A percentile compares a stretch with the other conserved stretches of the same genome.
phyloP scores from a whole-genome alignment of 2,329 filamentous ascomycete genomes.

The Lachnellula occidentalis region DNA sequence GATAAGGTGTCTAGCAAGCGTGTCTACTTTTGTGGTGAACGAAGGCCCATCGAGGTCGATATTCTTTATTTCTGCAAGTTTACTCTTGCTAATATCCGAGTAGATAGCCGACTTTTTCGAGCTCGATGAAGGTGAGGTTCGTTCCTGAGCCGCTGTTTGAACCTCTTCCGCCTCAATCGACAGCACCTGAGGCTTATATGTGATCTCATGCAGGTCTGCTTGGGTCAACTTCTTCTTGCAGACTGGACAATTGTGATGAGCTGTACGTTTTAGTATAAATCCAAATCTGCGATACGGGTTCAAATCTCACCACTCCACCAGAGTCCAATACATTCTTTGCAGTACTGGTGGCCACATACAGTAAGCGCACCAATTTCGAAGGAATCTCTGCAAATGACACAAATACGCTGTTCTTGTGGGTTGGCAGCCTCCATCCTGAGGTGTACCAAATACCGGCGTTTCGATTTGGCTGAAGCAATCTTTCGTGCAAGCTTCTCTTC shows the following conservation, averaged over 20 bases:
- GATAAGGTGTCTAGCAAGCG: constrained; percentile 70
- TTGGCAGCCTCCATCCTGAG: constrained; percentile 37
- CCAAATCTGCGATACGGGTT: background rate
- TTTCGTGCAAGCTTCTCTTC: constrained; percentile 51
- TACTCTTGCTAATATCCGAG: constrained; percentile 63
- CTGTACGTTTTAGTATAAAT: constrained; percentile 18
- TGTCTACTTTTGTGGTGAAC: constrained; percentile 89
- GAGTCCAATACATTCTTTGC: constrained; percentile 74
- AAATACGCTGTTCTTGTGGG: constrained; percentile 61
- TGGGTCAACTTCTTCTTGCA: constrained; percentile 67
- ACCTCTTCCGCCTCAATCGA: constrained; percentile 57
- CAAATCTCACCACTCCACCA: constrained; percentile 58
- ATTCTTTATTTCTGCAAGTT: constrained; percentile 74
- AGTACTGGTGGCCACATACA: constrained; percentile 87
- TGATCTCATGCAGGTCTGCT: constrained; percentile 77
- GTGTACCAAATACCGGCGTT: constrained; percentile 63
- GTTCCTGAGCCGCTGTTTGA: constrained; percentile 27
- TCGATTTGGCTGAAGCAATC: constrained; percentile 61
- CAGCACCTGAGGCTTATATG: constrained; percentile 70
- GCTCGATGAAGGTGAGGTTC: constrained; percentile 10
- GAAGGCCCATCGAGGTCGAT: constrained; percentile 68
- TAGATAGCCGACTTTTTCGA: constrained; percentile 57
- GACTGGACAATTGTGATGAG: constrained; percentile 71
- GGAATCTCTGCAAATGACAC: constrained; percentile 75
- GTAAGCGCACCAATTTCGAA: constrained; percentile 81